Conservation (phyloP, 495 filamentous ascomycete species). For the Penicillium dipodomyicola region DNA sequence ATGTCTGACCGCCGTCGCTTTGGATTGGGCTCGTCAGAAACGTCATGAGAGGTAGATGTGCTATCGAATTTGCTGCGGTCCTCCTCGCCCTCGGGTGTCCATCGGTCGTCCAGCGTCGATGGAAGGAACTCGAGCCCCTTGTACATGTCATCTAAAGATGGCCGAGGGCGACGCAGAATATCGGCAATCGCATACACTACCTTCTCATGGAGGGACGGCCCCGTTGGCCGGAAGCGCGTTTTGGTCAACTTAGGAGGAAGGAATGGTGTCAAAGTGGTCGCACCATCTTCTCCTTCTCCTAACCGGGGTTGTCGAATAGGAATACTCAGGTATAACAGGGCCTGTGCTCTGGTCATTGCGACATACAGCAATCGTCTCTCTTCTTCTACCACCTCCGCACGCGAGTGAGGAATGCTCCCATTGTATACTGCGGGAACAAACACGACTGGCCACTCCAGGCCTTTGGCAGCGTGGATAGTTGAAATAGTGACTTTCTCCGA, state of each 20-base stretch:
- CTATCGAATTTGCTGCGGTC: conserved; percentile 36
- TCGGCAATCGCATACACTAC: conserved; percentile 59
- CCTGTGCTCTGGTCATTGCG: conserved; percentile 94
- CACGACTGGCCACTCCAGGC: conserved; percentile 95
- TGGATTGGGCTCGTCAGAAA: conserved; percentile 25
- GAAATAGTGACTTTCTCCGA: conserved; percentile 81
- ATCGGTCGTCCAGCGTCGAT: conserved; percentile 60
- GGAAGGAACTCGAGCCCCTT: conserved; percentile 43
- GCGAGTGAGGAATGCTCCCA: conserved; percentile 90
- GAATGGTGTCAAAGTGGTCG: conserved; percentile 61
- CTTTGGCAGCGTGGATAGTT: conserved; percentile 96
- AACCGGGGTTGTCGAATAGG: conserved; percentile 63
- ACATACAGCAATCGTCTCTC: conserved; percentile 92
- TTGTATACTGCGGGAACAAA: conserved; percentile 92
- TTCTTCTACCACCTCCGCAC: conserved; percentile 86
- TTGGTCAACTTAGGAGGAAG: conserved; percentile 50
- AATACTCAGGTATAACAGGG: conserved; percentile 85
- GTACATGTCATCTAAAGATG: conserved; percentile 48
- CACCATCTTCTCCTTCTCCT: conserved; percentile 46
- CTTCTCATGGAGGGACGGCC: conserved; percentile 54
- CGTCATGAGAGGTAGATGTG: conserved; percentile 16
- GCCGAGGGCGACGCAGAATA: conserved; percentile 59
- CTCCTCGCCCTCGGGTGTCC: conserved; percentile 59
- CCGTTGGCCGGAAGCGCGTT: conserved; percentile 53
- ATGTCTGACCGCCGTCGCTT: conserved; percentile 39